These are phyloP conservation scores for Picea mariana DNA, from an alignment of 83 land plant species.

Conservation along the genomic window DNA sequence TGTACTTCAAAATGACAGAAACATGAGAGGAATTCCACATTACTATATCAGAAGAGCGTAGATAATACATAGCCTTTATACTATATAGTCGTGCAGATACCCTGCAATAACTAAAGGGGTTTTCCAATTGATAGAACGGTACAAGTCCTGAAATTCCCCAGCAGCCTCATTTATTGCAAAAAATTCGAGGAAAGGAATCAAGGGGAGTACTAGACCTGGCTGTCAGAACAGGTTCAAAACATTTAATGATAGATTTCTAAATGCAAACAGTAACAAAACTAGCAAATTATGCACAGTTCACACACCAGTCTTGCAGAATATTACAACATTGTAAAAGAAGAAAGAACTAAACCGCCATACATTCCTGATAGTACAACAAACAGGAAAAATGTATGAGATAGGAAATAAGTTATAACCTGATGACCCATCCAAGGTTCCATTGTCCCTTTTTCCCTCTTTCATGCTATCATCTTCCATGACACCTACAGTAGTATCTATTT, in stretches of 20 bases:
- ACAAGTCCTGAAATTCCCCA: background rate
- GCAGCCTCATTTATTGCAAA: background rate
- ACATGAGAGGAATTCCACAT: background rate
- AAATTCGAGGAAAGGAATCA: background rate
- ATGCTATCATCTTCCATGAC: background rate
- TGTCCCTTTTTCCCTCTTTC: background rate
- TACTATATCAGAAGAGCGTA: background rate
- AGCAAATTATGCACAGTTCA: background rate
- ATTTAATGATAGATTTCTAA: background rate
- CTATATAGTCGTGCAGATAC: background rate
- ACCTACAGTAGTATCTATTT: background rate
- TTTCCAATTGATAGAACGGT: background rate
- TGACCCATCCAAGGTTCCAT: background rate
- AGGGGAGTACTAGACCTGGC: background rate
- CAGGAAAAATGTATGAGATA: background rate
- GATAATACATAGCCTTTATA: background rate
- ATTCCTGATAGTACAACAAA: background rate
- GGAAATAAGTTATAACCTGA: slow-evolving; percentile 2
- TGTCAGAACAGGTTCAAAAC: background rate
- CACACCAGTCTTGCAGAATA: background rate
- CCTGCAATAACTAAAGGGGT: background rate
- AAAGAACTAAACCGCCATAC: background rate
- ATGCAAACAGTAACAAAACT: background rate
- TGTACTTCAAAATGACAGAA: no score
- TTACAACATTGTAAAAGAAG: background rate